Percentiles rank a stretch among this genome's conserved stretches.
phyloP scores from a whole-genome alignment of 2,329 filamentous ascomycete genomes.

The Trichoderma arundinaceum region DNA sequence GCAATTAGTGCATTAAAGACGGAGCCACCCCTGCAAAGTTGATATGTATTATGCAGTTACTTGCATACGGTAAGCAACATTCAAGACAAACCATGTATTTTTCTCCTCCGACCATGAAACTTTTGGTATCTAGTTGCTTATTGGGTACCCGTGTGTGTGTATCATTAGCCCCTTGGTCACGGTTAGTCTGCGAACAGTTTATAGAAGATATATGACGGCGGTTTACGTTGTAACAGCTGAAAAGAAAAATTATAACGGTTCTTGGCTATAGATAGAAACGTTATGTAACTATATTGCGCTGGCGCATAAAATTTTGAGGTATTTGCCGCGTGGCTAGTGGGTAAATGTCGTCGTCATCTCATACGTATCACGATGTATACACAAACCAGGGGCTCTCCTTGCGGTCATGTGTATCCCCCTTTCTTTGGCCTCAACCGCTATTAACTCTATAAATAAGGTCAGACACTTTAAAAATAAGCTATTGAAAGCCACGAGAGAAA shows the following conservation, averaged over 20 bases:
- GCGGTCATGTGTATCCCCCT: background rate
- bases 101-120: no score
- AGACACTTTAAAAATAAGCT: background rate
- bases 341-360: conserved; percentile 14
- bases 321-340: background rate
- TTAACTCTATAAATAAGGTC: conserved; percentile 10
- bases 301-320: background rate
- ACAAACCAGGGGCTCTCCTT: background rate
- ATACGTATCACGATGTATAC: conserved; percentile 3
- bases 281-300: background rate
- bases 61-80: background rate
- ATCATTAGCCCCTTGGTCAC: no score
- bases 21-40: background rate
- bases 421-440: background rate
- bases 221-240: no score
- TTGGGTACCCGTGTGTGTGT: no score
- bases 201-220: no score
- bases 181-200: no score
- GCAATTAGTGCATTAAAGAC: background rate
- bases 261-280: background rate
- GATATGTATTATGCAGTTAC: background rate
- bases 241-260: background rate
- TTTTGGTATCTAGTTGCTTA: no score
- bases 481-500: no score
- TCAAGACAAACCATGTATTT: no score